Base-by-base conservation (phyloP, 2,329 filamentous ascomycete genomes). In the Exophiala spinifera region DNA sequence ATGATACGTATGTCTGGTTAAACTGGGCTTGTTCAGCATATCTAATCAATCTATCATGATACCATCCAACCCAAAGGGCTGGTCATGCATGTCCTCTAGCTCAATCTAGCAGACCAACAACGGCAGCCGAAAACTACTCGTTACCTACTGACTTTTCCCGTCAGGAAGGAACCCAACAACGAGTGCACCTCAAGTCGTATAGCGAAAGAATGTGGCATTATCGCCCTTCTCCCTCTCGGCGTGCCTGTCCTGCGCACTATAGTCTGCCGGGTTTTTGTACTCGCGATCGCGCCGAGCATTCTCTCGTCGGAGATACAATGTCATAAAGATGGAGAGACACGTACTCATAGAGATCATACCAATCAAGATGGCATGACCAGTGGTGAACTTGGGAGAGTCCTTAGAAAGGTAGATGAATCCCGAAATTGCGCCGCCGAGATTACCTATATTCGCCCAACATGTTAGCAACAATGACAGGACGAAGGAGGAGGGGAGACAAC, bases 301-400 rank as follows among this genome's bases (percentile, higher is more conserved):
- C 54, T 62, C 60, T 13, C 51, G 58, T n/a, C 60, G 53, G 1
- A 62, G 49, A 31, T 57, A 61, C 19, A 56, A 15, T 14, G 59
- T 59, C 60, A 62, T 62, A 46, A 62, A 61, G 43, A 59, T 52
- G 88, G 0, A 82, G 79, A 13, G 90, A 75, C 48, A 90, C 71
- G 64, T 85, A 89, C 3, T 88, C 58, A 2, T 81, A 73, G 67
- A 91, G 76, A 70, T 92, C 96, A 0, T 76, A 87, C 49, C 95
- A 69, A 4, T 95, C 83, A 1, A 85, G 37, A 60, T 79, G 3
- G 81, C 85, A 63, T 96, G 91, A 0, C 91, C 91, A 19, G 36
- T 46, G 14, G 40, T 53, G 48, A 54, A 96, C 28, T 79, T 77
- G 3, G 86, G 89, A 56, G 73, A 63, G 66, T 82, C 76, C 56